These are phyloP conservation scores for Boechera divaricarpa DNA, from an alignment of 345 rosid species.

Conservation along the genomic window DNA sequence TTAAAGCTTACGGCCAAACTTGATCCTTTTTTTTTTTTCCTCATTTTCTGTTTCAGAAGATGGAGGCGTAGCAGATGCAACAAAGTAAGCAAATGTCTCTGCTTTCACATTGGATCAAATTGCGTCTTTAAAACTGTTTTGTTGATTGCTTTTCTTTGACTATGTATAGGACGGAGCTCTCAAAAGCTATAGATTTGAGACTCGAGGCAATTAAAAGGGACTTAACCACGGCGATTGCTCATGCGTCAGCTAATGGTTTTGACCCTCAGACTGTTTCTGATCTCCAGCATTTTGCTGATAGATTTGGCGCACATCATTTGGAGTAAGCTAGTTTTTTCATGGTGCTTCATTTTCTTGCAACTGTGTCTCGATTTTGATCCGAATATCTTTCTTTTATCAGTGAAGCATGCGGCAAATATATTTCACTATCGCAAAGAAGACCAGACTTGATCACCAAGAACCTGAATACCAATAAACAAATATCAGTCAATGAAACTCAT, in stretches of 20 bases:
- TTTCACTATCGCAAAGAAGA: conserved; percentile 72
- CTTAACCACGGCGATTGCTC: conserved; percentile 63
- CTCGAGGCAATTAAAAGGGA: conserved; percentile 77
- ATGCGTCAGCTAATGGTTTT: conserved; percentile 87
- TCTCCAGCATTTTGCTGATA: conserved; percentile 76
- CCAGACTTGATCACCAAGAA: conserved; percentile 71
- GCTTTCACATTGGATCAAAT: conserved; percentile 48
- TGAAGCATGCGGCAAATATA: conserved; percentile 75
- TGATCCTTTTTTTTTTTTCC: neutral
- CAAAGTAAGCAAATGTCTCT: conserved; percentile 53
- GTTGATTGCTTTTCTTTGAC: conserved; percentile 15
- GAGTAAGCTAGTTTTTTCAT: conserved; percentile 59
- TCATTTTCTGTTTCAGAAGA: conserved; percentile 32
- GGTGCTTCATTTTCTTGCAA: neutral
- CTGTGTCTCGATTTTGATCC: neutral
- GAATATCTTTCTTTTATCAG: conserved; percentile 48
- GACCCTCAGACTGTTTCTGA: conserved; percentile 64
- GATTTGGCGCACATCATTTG: conserved; percentile 75
- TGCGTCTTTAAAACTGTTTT: neutral
- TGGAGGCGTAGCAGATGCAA: conserved; percentile 55
- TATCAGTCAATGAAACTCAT: conserved; percentile 47
- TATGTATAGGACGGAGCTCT: conserved; percentile 78
- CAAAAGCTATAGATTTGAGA: conserved; percentile 90
- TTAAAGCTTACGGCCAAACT: conserved; percentile 14
- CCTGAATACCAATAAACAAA: conserved; percentile 65